phyloP scores from a whole-genome alignment of 2,329 filamentous ascomycete species.

The Elsinoe ampelina region DNA sequence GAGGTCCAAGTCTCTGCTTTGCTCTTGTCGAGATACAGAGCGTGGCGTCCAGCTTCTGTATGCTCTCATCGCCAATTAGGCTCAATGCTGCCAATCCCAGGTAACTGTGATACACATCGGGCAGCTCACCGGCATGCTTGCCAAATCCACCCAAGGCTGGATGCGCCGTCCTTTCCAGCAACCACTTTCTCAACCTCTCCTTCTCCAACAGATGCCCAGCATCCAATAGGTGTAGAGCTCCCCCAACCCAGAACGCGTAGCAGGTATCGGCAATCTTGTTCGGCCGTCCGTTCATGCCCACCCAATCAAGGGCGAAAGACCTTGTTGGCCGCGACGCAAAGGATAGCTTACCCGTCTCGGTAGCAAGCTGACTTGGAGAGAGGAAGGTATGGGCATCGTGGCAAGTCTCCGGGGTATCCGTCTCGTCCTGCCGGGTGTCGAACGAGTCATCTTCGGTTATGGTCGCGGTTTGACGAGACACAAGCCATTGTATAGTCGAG shows the following conservation, averaged over 20 bases:
- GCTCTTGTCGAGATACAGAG: slow-evolving; percentile 63
- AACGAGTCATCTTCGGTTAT: slow-evolving; percentile 34
- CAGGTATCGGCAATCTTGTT: slow-evolving; percentile 94
- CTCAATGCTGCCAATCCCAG: slow-evolving; percentile 74
- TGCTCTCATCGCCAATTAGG: slow-evolving; percentile 50
- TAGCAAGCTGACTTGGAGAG: slow-evolving; percentile 25
- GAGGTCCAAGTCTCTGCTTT: slow-evolving; percentile 21
- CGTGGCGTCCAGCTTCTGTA: slow-evolving; percentile 64
- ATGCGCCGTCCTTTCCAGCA: slow-evolving; percentile 81
- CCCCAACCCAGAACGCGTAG: slow-evolving; percentile 87
- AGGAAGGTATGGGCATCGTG: slow-evolving; percentile 33
- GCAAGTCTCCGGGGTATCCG: slow-evolving; percentile 31
- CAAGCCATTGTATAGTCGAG: slow-evolving; percentile 38
- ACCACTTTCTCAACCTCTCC: slow-evolving; percentile 48
- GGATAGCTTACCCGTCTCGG: slow-evolving; percentile 22
- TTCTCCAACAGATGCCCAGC: slow-evolving; percentile 16
- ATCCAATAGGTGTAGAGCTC: slow-evolving; percentile 38
- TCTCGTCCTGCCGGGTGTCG: slow-evolving; percentile 26
- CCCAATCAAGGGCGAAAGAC: slow-evolving; percentile 46
- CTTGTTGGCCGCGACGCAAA: slow-evolving; percentile 48
- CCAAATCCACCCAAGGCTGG: slow-evolving; percentile 48
- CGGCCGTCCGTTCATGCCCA: slow-evolving; percentile 80
- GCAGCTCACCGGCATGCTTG: slow-evolving; percentile 37
- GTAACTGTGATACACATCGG: slow-evolving; percentile 78
- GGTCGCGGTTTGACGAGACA: slow-evolving; percentile 37